Conservation (phyloP, 2,329 filamentous ascomycete species). For the Alternaria consortialis region DNA sequence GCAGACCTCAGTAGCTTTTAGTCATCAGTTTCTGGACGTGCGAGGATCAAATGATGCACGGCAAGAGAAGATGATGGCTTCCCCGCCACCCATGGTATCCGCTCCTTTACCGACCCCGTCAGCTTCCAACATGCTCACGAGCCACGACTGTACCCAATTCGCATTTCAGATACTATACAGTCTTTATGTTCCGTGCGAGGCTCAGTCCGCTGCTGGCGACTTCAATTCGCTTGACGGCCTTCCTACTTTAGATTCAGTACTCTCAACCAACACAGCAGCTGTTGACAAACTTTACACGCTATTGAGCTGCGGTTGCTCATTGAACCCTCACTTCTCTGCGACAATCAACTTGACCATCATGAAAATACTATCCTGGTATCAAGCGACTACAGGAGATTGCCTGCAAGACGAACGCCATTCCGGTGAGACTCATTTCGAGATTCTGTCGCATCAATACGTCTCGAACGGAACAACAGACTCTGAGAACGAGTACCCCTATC, state of each 20-base stretch:
- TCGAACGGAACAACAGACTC: slow-evolving; percentile 32
- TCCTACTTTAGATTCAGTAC: slow-evolving; percentile 43
- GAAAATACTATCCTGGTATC: slow-evolving; percentile 51
- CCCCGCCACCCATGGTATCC: slow-evolving; percentile 35
- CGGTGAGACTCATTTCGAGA: slow-evolving; percentile 39
- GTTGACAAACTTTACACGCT: slow-evolving; percentile 47
- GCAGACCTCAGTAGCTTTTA: slow-evolving; percentile 35
- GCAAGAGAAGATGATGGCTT: slow-evolving; percentile 35
- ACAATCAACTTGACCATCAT: slow-evolving; percentile 47
- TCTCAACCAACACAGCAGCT: slow-evolving; percentile 45
- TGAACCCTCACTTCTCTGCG: slow-evolving; percentile 50
- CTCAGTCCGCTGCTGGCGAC: slow-evolving; percentile 35
- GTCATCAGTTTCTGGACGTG: slow-evolving; percentile 38
- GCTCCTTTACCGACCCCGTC: slow-evolving; percentile 45
- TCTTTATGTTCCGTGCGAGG: slow-evolving; percentile 42
- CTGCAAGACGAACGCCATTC: slow-evolving; percentile 25
- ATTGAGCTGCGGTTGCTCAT: slow-evolving; percentile 46
- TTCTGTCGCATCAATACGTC: slow-evolving; percentile 38
- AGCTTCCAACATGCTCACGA: slow-evolving; percentile 29
- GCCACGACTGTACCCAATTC: slow-evolving; percentile 49
- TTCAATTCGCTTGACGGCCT: slow-evolving; percentile 36
- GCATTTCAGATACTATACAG: slow-evolving; percentile 49
- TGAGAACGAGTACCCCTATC: slow-evolving; percentile 44
- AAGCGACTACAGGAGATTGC: slow-evolving; percentile 43
- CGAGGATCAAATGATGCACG: slow-evolving; percentile 31